Conservation (phyloP, 192 early-diverging fungal species). For the Coemansia sp. region DNA sequence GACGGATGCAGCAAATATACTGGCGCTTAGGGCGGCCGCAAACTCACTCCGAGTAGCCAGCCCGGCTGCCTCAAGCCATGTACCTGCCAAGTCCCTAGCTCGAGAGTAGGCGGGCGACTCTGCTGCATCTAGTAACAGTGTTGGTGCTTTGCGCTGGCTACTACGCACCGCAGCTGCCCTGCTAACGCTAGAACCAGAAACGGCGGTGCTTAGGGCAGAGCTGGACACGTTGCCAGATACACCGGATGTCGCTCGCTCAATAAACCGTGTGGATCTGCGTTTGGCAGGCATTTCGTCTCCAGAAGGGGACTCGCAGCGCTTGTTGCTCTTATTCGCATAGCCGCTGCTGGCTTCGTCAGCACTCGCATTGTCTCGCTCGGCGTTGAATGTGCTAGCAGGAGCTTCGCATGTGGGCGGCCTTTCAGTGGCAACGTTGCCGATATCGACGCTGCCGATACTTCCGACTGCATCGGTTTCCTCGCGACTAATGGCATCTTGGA, state of each 20-base stretch:
- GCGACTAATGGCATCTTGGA: not conserved
- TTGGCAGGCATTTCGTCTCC: slow-evolving; percentile 47
- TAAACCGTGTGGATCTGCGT: slow-evolving; percentile 46
- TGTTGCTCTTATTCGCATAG: not conserved
- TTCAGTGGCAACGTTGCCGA: not conserved
- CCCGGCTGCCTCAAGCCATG: slow-evolving; percentile 9
- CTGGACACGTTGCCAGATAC: not conserved
- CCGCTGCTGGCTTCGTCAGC: slow-evolving; percentile 1
- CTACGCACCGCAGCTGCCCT: slow-evolving; percentile 4
- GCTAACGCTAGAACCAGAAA: not conserved
- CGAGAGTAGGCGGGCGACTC: slow-evolving; percentile 13
- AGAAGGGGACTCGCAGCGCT: slow-evolving; percentile 32
- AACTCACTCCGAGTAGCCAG: not conserved
- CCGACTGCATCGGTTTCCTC: not conserved
- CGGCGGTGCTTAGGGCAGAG: not conserved
- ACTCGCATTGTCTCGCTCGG: not conserved
- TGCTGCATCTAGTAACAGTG: not conserved
- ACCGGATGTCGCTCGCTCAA: slow-evolving; percentile 18
- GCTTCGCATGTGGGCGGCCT: not conserved
- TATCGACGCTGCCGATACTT: not conserved
- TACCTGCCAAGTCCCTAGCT: slow-evolving; percentile 1
- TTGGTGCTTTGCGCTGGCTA: not conserved
- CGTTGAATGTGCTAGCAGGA: not conserved
- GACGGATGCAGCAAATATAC: not conserved
- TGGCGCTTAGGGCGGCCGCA: not conserved